phyloP scores from a whole-genome alignment of 768 basidiomycete species.

The Erythrobasidium yunnanense region DNA sequence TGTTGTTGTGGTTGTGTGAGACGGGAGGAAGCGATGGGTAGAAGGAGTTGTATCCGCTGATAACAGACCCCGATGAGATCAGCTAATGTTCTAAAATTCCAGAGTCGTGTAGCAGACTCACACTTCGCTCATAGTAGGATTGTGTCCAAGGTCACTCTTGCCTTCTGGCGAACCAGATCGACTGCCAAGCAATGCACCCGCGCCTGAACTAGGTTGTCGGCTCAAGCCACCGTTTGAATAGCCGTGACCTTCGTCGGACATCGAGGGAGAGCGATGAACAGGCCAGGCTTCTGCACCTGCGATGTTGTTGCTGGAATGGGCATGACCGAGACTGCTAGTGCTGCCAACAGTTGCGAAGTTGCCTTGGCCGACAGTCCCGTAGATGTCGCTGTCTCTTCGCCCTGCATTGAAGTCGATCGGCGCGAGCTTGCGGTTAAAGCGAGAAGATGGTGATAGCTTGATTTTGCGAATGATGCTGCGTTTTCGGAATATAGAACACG shows the following conservation, averaged over 20 bases:
- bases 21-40: background rate
- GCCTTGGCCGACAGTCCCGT: background rate
- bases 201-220: background rate
- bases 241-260: background rate
- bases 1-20: background rate
- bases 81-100: too few relatives aligned
- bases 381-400: background rate
- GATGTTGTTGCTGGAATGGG: background rate
- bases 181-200: background rate
- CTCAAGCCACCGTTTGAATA: background rate
- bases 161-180: background rate
- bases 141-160: background rate
- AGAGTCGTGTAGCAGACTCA: background rate
- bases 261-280: slow-evolving; percentile 13
- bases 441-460: slow-evolving; percentile 18
- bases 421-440: slow-evolving; percentile 21
- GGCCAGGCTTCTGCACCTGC: slow-evolving; percentile 10
- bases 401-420: slow-evolving; percentile 9
- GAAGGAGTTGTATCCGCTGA: background rate
- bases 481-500: background rate
- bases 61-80: too few relatives aligned
- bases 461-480: slow-evolving; percentile 24
- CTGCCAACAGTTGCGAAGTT: background rate
- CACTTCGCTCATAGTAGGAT: background rate
- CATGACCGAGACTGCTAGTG: background rate